Percentiles rank a stretch among this genome's conserved stretches.
These are phyloP conservation scores for Endogone sp. DNA, from an alignment of 192 early-diverging fungal genomes.

Conservation along the genomic window DNA sequence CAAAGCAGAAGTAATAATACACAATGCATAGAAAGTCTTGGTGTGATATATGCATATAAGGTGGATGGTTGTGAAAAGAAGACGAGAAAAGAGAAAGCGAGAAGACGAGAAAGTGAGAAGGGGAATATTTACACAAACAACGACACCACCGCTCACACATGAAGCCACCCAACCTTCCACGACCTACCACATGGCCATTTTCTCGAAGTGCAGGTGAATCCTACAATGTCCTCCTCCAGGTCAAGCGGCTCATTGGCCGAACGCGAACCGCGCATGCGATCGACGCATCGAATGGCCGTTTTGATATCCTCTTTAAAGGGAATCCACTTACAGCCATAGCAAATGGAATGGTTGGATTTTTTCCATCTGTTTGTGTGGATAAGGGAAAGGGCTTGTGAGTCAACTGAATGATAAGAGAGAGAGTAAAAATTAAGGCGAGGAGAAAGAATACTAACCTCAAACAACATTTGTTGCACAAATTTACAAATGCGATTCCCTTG, in stretches of 20 bases:
- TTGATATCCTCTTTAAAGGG: slow-evolving; percentile 32
- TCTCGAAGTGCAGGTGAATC: slow-evolving; percentile 26
- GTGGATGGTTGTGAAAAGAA: too few relatives aligned
- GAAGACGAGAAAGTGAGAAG: too few relatives aligned
- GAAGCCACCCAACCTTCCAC: slow-evolving; percentile 38
- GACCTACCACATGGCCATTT: slow-evolving; percentile 29
- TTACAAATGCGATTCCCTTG: slow-evolving; percentile 28
- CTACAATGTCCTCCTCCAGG: slow-evolving; percentile 24
- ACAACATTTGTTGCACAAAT: slow-evolving; percentile 39
- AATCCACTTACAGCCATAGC: slow-evolving; percentile 29
- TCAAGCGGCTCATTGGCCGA: slow-evolving; percentile 9
- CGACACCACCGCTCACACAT: background rate
- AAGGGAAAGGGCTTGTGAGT: background rate
- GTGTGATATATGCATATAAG: too few relatives aligned
- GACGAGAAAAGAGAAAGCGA: too few relatives aligned
- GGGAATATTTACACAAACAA: background rate
- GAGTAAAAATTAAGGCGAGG: too few relatives aligned
- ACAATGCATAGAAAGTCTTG: too few relatives aligned
- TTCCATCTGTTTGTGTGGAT: slow-evolving; percentile 16
- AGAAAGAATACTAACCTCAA: slow-evolving; percentile 22
- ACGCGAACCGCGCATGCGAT: slow-evolving; percentile 17
- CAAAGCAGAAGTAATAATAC: too few relatives aligned
- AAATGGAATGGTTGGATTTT: slow-evolving; percentile 27
- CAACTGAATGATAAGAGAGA: background rate
- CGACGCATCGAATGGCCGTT: slow-evolving; percentile 27